Base-by-base conservation (phyloP, 2,329 filamentous ascomycete genomes). In the Claviceps purpurea region DNA sequence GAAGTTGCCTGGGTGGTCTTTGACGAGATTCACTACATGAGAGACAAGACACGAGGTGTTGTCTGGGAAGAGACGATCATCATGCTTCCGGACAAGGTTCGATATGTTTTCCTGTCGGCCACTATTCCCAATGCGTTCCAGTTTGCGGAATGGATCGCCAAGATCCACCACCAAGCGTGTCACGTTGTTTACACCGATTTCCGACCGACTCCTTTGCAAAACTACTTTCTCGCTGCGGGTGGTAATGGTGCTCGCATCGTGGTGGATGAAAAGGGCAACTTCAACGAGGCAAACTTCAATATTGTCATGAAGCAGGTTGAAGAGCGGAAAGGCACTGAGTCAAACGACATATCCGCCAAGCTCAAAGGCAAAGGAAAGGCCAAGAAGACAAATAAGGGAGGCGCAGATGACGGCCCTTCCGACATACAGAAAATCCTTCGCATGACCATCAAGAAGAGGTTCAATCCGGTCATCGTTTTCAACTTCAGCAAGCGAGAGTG, bases 11-110 rank as follows among this genome's bases (percentile, higher is more conserved):
- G 93, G 93, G 94, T 98, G 1, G 76, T 98, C 2, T 98, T 98
- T 61, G 93, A 98, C 69, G 93, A 98, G 69, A 95, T 98, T 56
- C 93, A 98, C 69, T 98, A 98, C 70, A 85, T 98, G 82, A 83
- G 93, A 63, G 93, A 98, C 70, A 94, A 94, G 69, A 79, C 82
- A 49, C 80, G 93, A 69, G 93, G 93, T 73, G 93, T 98, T 0
- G 93, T 98, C 2, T 98, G 93, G 93, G 93, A 98, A 68, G 93
- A 98, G 73, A 97, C 93, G 41, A 97, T 98, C 64, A 98, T 98
- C 62, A 77, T 98, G 59, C 76, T 98, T 34, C 93, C 93, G 4
- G 93, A 98, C 74, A 97, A 98, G 77, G 94, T 98, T 59, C 87
- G 89, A 71, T 98, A 97, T 64, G 94, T 98, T 52, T 98, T 98